Base-by-base conservation (phyloP, 495 filamentous ascomycete species). In the Penicillium longicatenatum region DNA sequence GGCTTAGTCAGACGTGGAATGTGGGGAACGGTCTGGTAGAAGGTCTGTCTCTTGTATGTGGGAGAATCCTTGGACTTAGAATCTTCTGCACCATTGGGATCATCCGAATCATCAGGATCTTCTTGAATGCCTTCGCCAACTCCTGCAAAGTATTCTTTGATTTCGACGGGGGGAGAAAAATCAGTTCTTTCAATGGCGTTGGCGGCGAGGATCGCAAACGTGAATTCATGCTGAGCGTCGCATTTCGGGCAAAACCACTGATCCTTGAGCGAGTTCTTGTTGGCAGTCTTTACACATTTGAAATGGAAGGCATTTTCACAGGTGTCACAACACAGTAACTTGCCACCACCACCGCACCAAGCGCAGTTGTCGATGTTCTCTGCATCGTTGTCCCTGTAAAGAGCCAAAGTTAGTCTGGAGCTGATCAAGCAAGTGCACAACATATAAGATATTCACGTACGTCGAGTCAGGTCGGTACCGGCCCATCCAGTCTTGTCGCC, bases 291-390 rank as follows among this genome's bases (percentile, higher is more conserved):
- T 44, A 92, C 77, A 69, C 94, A 98, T 44, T 77, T 77, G 66
- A 92, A 91, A 70, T 98, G 94, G 72, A 92, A 97, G 0, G 91
- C 89, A 45, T 88, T 84, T 17, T 83, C 80, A 75, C 94, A 98
- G 47, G 88, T 88, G 71, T 98, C 94, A 70, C 94, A 98, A 74
- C 93, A 97, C 55, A 98, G 76, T 24, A 98, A 77, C 51, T 87
- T 80, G n/a, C 94, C 94, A 52, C 83, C 87, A 41, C 86, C 85
- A 61, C 86, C 84, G 72, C 94, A 98, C 10, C 91, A 81, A 48
- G 83, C 81, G 74, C 94, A 98, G 63, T 87, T 85, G 62, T 98
- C 94, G 61, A 91, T 89, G 67, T 96, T 96, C 48, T 96, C 89
- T 4, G 95, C 89, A 5, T 64, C 59, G 7, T 57, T 62, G 17